Evolutionary conservation across 2,329 filamentous ascomycete genomes (phyloP).

Genomic region (Hypoxylon sp.): DNA sequence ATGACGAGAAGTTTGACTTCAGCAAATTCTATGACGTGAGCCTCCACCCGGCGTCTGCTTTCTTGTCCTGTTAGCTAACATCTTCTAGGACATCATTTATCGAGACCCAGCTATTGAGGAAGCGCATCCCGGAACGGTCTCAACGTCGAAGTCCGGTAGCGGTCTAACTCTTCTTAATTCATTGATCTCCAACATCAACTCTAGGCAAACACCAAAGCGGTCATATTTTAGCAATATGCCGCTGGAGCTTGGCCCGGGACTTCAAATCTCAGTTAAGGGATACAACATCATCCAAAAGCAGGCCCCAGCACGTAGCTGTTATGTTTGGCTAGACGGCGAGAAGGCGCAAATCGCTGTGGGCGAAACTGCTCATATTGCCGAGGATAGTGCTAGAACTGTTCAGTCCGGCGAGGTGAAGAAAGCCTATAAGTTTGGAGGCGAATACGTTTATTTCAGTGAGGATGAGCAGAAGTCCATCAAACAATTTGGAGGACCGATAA

Average conservation of each 20-base stretch:
- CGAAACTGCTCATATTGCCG: slow-evolving; percentile 80
- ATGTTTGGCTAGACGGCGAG: slow-evolving; percentile 90
- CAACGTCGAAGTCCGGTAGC: slow-evolving; percentile 77
- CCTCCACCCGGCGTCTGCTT: slow-evolving; percentile 30
- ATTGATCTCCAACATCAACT: slow-evolving; percentile 89
- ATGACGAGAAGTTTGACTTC: slow-evolving; percentile 80
- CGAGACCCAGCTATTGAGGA: slow-evolving; percentile 80
- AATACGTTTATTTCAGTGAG: slow-evolving; percentile 86
- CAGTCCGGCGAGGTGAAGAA: slow-evolving; percentile 88
- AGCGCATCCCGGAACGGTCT: slow-evolving; percentile 69
- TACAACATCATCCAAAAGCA: slow-evolving; percentile 92
- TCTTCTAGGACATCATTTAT: slow-evolving; percentile 86
- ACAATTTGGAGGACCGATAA: slow-evolving; percentile 84
- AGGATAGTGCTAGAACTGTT: slow-evolving; percentile 82
- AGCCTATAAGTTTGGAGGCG: slow-evolving; percentile 95
- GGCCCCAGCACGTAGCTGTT: slow-evolving; percentile 83
- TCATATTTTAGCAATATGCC: slow-evolving; percentile 89
- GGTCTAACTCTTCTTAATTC: slow-evolving; percentile 85
- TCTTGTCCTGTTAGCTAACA: slow-evolving; percentile 39
- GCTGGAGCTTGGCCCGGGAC: slow-evolving; percentile 86
- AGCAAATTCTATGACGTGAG: slow-evolving; percentile 91
- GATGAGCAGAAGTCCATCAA: slow-evolving; percentile 86
- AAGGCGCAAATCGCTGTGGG: slow-evolving; percentile 83
- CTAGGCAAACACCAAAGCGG: slow-evolving; percentile 87
- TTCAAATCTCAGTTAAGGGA: slow-evolving; percentile 92